Percentiles rank a stretch among this genome's conserved stretches.
Conservation (phyloP, 78 protist genomes). For the Ministeria vibrans region DNA sequence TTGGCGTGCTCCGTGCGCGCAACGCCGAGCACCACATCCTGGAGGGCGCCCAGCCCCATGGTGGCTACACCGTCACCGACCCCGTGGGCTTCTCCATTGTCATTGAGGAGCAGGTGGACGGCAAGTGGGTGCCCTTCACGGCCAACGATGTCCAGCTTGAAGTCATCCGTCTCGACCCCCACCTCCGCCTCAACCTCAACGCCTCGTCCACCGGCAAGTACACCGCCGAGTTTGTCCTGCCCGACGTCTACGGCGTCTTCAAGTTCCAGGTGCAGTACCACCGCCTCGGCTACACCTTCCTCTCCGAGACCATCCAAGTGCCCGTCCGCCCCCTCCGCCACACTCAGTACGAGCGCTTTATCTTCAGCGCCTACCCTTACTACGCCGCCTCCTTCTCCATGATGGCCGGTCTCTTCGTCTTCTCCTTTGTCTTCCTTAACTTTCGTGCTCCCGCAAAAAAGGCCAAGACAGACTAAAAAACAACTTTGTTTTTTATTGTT, state of each 20-base stretch:
- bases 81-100: constrained; percentile 21
- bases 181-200: constrained; percentile 47
- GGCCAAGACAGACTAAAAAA: background rate
- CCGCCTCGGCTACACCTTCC: constrained; percentile 43
- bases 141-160: constrained; percentile 53
- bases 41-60: background rate
- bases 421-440: constrained; percentile 52
- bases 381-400: constrained; percentile 69
- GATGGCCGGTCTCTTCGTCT: constrained; percentile 60
- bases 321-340: constrained; percentile 79
- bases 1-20: constrained; percentile 51
- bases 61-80: constrained; percentile 4
- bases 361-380: constrained; percentile 79
- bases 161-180: constrained; percentile 70
- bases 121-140: constrained; percentile 63
- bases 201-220: constrained; percentile 33
- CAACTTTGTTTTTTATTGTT: too few relatives aligned
- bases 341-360: constrained; percentile 77
- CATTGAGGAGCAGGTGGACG: constrained; percentile 50
- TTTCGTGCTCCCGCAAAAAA: constrained; percentile 6
- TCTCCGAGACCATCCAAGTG: constrained; percentile 17
- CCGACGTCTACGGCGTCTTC: constrained; percentile 83
- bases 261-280: constrained; percentile 50
- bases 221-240: constrained; percentile 29
- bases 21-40: background rate